These are phyloP conservation scores for Torulaspora indica DNA, from an alignment of 805 yeast genomes.

Conservation along the genomic window DNA sequence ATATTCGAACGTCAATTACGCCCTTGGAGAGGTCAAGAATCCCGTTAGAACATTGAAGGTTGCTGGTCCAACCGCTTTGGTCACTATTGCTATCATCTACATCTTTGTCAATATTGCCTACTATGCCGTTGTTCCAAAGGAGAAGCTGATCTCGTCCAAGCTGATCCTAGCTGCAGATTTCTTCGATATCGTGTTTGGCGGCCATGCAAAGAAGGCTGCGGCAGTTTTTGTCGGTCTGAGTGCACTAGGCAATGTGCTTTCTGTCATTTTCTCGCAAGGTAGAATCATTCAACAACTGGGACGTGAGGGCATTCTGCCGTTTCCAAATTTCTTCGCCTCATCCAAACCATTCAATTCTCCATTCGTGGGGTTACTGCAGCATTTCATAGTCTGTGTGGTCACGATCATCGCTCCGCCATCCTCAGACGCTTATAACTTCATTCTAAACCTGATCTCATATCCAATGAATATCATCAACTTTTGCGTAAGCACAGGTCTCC, in stretches of 20 bases:
- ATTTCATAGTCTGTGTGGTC: slow-evolving; percentile 68
- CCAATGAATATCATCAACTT: slow-evolving; percentile 75
- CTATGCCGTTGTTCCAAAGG: slow-evolving; percentile 74
- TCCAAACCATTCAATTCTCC: slow-evolving; percentile 73
- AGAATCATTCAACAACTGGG: slow-evolving; percentile 76
- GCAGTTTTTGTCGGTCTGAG: slow-evolving; percentile 76
- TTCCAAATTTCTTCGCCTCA: slow-evolving; percentile 63
- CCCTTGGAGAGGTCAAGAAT: slow-evolving; percentile 71
- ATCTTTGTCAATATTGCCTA: slow-evolving; percentile 75
- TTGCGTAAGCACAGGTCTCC: slow-evolving; percentile 53
- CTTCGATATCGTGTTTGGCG: slow-evolving; percentile 67
- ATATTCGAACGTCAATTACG: slow-evolving; percentile 77
- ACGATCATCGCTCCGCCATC: slow-evolving; percentile 79
- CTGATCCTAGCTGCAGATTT: slow-evolving; percentile 71
- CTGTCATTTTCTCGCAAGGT: slow-evolving; percentile 79
- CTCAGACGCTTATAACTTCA: slow-evolving; percentile 82
- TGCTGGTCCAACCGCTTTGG: slow-evolving; percentile 73
- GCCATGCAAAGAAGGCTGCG: slow-evolving; percentile 63
- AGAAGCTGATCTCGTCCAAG: slow-evolving; percentile 54
- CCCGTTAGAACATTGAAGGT: slow-evolving; percentile 63
- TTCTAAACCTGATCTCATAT: slow-evolving; percentile 72
- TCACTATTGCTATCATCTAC: slow-evolving; percentile 58
- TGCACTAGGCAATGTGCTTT: slow-evolving; percentile 76
- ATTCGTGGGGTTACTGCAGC: slow-evolving; percentile 65
- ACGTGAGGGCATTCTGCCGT: slow-evolving; percentile 76